These are phyloP conservation scores for Brassica nigra DNA, from an alignment of 345 rosid genomes.

Conservation along the genomic window DNA sequence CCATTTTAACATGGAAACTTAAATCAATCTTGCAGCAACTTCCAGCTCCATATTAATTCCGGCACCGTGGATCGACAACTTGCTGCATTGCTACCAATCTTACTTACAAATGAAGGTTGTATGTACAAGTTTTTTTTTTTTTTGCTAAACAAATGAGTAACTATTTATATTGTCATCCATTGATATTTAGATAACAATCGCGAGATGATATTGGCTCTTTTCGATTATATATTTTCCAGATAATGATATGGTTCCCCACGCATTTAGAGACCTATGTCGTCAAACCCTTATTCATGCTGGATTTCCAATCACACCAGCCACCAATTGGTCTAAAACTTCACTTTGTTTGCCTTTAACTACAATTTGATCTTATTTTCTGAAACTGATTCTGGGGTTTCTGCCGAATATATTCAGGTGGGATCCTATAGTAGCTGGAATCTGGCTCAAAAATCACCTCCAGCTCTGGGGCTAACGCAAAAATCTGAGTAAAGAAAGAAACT, in stretches of 20 bases:
- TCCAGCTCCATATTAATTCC: slow-evolving; percentile 45
- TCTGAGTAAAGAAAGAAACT: neutral
- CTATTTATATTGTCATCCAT: neutral
- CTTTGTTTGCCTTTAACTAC: neutral
- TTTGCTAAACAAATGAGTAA: neutral
- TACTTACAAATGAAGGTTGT: slow-evolving; percentile 54
- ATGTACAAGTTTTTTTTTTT: slow-evolving; percentile 5
- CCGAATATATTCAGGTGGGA: neutral
- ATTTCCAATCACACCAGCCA: slow-evolving; percentile 52
- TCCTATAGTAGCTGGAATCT: neutral
- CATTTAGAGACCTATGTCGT: slow-evolving; percentile 55
- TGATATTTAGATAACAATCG: neutral
- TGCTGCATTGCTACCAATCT: slow-evolving; percentile 54
- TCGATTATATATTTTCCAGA: slow-evolving; percentile 32
- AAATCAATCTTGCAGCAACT: slow-evolving; percentile 39
- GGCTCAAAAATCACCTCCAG: neutral
- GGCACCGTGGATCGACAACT: slow-evolving; percentile 46
- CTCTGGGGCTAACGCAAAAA: neutral
- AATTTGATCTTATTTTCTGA: neutral
- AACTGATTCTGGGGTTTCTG: neutral
- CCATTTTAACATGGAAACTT: neutral
- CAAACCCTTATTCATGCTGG: slow-evolving; percentile 50
- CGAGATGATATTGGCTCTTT: neutral
- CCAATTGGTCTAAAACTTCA: slow-evolving; percentile 50
- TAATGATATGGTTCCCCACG: slow-evolving; percentile 58